phyloP scores from a whole-genome alignment of 805 yeast species.

The Tetrapisispora phaffii region DNA sequence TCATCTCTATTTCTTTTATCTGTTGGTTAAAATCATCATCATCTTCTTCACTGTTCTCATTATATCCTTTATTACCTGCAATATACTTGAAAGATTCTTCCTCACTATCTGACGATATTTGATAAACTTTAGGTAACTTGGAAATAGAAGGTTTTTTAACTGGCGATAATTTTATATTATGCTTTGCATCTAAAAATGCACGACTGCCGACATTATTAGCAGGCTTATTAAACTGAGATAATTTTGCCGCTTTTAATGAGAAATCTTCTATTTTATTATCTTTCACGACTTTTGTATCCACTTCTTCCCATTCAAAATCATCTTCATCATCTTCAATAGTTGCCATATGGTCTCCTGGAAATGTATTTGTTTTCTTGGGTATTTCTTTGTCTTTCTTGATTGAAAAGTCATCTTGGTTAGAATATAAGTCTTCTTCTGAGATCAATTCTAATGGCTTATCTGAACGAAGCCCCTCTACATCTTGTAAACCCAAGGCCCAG shows the following conservation, averaged over 20 bases:
- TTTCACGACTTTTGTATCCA: constrained; percentile 31
- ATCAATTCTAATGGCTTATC: constrained; percentile 45
- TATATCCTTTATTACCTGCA: constrained; percentile 23
- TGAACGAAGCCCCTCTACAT: constrained; percentile 32
- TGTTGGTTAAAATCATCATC: constrained; percentile 15
- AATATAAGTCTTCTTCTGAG: constrained; percentile 16
- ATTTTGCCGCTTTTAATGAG: constrained; percentile 35
- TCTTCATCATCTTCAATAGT: constrained; percentile 29
- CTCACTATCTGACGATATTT: constrained; percentile 10
- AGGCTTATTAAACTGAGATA: constrained; percentile 24
- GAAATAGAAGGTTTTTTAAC: constrained; percentile 6
- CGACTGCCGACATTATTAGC: constrained; percentile 16
- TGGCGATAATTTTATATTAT: constrained; percentile 14
- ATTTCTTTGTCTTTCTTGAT: constrained; percentile 11
- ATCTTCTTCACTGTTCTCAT: constrained; percentile 14
- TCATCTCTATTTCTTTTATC: constrained; percentile 29
- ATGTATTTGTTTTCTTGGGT: constrained; percentile 2
- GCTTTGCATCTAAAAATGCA: constrained; percentile 25
- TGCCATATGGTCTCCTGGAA: constrained; percentile 13
- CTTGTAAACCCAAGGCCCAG: constrained; percentile 62
- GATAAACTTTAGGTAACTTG: constrained; percentile 6
- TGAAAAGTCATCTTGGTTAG: neutral
- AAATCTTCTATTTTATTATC: constrained; percentile 26
- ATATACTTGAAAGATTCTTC: constrained; percentile 17
- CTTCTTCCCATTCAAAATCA: constrained; percentile 64